Evolutionary conservation across 2,329 filamentous ascomycete genomes (phyloP), one percentile per base, ranked within the genome.

Genomic region (Exophiala spinifera): DNA sequence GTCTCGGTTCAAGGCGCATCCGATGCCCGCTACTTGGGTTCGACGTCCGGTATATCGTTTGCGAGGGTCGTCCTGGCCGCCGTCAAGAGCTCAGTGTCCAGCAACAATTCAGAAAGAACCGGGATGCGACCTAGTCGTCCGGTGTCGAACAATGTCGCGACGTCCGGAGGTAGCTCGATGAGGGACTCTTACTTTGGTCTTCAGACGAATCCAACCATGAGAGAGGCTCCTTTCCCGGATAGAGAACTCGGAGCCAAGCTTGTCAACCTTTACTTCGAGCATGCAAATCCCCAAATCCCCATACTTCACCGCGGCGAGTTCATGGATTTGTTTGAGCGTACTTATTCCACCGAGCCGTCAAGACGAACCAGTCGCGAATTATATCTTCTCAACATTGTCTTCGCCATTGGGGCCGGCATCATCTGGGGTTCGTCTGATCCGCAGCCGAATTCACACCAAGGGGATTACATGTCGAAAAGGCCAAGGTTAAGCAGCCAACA

Each of bases 381-480:
- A n/a, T 97, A 96, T 72, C 83, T 95, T 74, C 78, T 97, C 59
- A 96, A 96, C 71, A 96, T 97, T 72, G 91, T 97, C 20, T 97
- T 95, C 73, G 92, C 92, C 13, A 96, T 97, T 64, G 94, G 94
- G 5, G 88, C 89, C 15, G 92, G 91, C 15, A 95, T 96, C 64
- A 95, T 96, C 61, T 84, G 96, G 63, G 34, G 62, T 49, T 51
- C 64, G 37, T 61, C 65, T 21, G 61, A 65, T 49, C 48, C 53
- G 1, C 58, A 61, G 42, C 53, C 61, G 4, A 64, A 67, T 11
- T 59, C 64, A 8, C 61, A 64, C 10, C 68, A 66, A 33, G 64
- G 65, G 17, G 57, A 61, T 7, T 57, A 57, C 39, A 66, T 63
- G 19, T 69, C 70, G 28, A 79, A 78, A 57, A 72, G 74, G 54